phyloP scores from a whole-genome alignment of 2,329 filamentous ascomycete genomes.

The Nannizzia gypsea region DNA sequence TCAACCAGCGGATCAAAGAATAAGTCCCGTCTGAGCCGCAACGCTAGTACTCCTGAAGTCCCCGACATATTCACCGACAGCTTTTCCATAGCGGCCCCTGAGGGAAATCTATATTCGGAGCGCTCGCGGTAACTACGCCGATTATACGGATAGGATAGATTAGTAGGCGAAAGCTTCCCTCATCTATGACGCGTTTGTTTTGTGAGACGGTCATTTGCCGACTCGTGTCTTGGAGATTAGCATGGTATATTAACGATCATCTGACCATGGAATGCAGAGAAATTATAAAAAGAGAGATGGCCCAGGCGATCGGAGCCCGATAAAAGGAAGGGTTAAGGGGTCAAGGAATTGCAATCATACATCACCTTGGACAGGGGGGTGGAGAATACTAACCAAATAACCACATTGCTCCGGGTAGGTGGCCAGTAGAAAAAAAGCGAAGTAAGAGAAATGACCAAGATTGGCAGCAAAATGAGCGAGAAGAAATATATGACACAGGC shows the following conservation, averaged over 20 bases:
- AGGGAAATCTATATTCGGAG: neutral
- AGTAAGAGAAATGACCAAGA: neutral
- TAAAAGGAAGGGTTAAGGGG: neutral
- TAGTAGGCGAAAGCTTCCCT: neutral
- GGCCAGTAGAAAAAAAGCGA: neutral
- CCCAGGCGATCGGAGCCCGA: constrained; percentile 2
- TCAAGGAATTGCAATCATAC: neutral
- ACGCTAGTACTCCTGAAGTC: neutral
- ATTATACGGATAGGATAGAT: neutral
- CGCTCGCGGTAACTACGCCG: neutral
- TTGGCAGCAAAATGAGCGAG: neutral
- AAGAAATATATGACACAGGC: neutral
- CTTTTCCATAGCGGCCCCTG: neutral
- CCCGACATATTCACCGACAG: neutral
- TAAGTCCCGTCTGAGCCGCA: neutral
- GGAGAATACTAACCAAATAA: constrained; percentile 2
- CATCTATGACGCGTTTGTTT: neutral
- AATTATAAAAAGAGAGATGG: neutral
- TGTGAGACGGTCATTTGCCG: neutral
- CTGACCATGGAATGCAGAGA: neutral
- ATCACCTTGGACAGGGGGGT: neutral
- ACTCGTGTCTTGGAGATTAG: neutral
- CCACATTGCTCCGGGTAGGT: neutral
- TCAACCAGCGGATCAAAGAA: neutral
- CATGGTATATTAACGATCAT: neutral